phyloP scores from a whole-genome alignment of 106 monocot species.

The Hemerocallis citrina region DNA sequence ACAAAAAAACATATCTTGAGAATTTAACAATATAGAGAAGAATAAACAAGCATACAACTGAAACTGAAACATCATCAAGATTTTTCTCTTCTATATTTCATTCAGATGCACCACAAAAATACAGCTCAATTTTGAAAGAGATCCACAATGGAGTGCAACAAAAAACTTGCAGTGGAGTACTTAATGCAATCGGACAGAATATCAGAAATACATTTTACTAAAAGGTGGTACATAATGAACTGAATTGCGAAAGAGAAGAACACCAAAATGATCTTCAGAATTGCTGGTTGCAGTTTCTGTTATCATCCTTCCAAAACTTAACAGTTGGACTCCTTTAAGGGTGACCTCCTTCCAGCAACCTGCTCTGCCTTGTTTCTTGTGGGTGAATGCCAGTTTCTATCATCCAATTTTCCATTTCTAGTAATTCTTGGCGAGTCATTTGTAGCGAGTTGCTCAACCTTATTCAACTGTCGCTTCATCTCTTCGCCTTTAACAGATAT shows the following conservation, averaged over 20 bases:
- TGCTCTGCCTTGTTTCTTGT: slow-evolving; percentile 25
- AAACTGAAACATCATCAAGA: no score
- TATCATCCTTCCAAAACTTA: not conserved
- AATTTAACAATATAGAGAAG: no score
- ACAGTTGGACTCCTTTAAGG: slow-evolving; percentile 55
- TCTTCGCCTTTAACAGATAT: slow-evolving; percentile 27
- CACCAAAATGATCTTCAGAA: not conserved
- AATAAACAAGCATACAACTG: no score
- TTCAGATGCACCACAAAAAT: no score
- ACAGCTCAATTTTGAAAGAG: no score
- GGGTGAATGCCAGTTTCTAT: not conserved
- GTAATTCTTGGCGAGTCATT: not conserved
- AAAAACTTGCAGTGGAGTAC: not conserved
- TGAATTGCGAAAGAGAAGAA: not conserved
- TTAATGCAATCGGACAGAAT: not conserved
- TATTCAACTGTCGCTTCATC: slow-evolving; percentile 17
- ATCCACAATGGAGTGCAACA: no score
- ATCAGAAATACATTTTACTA: not conserved
- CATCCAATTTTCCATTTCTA: slow-evolving; percentile 7
- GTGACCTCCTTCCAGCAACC: slow-evolving; percentile 22
- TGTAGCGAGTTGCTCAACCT: slow-evolving; percentile 18
- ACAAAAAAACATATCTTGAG: no score
- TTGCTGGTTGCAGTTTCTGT: no score
- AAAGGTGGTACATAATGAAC: slow-evolving; percentile 1
- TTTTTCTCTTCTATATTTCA: no score